phyloP scores from a whole-genome alignment of 2,329 filamentous ascomycete species.

The Elsinoe arachidis region DNA sequence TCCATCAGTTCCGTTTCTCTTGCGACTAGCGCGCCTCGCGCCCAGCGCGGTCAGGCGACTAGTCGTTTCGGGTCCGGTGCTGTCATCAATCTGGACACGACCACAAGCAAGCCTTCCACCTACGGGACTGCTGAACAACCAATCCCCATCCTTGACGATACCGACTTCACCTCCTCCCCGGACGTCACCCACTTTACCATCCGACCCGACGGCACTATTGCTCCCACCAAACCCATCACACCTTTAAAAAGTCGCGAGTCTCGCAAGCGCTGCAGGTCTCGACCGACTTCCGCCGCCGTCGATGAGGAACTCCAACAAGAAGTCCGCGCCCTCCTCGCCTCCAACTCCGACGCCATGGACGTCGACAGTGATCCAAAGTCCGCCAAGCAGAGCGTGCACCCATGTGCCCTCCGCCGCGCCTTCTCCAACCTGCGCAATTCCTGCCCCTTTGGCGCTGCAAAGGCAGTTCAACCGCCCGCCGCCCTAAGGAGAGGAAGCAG shows the following conservation, averaged over 20 bases:
- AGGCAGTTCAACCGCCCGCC: slow-evolving; percentile 22
- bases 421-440: slow-evolving; percentile 21
- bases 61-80: slow-evolving; percentile 42
- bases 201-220: background rate
- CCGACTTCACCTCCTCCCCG: slow-evolving; percentile 24
- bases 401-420: slow-evolving; percentile 22
- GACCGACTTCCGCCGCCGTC: slow-evolving; percentile 23
- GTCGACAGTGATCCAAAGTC: slow-evolving; percentile 20
- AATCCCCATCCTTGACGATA: slow-evolving; percentile 25
- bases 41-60: slow-evolving; percentile 44
- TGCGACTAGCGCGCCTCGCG: slow-evolving; percentile 43
- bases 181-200: slow-evolving; percentile 25
- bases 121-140: slow-evolving; percentile 21
- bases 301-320: slow-evolving; percentile 26
- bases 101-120: slow-evolving; percentile 20
- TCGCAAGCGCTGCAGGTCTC: slow-evolving; percentile 26
- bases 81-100: slow-evolving; percentile 17
- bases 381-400: slow-evolving; percentile 17
- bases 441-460: slow-evolving; percentile 16
- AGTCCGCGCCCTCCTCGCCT: slow-evolving; percentile 25
- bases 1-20: slow-evolving; percentile 45
- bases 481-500: slow-evolving; percentile 17
- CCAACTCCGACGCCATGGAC: slow-evolving; percentile 21
- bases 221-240: background rate
- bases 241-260: slow-evolving; percentile 16